Evolutionary conservation across 2,329 filamentous ascomycete genomes (phyloP).

Genomic region (Xylaria hypoxylon): DNA sequence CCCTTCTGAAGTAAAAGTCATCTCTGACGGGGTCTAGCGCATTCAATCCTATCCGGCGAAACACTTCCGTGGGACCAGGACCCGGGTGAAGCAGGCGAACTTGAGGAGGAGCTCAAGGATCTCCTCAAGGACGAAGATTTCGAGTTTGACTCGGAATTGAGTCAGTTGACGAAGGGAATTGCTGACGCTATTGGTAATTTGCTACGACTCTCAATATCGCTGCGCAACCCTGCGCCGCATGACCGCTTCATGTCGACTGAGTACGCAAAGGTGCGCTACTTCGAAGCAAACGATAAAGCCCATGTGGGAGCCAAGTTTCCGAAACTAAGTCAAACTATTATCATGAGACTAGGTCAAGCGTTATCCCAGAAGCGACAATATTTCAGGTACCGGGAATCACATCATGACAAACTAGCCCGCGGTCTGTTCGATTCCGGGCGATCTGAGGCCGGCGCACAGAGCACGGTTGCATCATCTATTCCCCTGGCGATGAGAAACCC

Average conservation of each 20-base stretch:
- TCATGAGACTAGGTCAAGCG: constrained; percentile 48
- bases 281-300: constrained; percentile 46
- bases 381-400: constrained; percentile 54
- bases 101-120: constrained; percentile 31
- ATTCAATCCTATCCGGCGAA: constrained; percentile 30
- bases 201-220: constrained; percentile 53
- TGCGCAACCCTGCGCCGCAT: constrained; percentile 53
- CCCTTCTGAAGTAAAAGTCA: neutral
- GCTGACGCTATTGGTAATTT: constrained; percentile 50
- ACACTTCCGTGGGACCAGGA: constrained; percentile 34
- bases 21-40: constrained; percentile 23
- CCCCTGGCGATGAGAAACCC: constrained; percentile 37
- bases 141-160: constrained; percentile 37
- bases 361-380: constrained; percentile 53
- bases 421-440: constrained; percentile 41
- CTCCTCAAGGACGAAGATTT: constrained; percentile 18
- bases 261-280: constrained; percentile 41
- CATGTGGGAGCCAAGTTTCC: constrained; percentile 52
- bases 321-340: constrained; percentile 24
- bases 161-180: constrained; percentile 40
- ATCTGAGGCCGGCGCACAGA: constrained; percentile 29
- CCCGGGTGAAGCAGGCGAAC: constrained; percentile 12
- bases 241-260: constrained; percentile 47
- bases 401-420: constrained; percentile 50
- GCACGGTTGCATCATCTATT: constrained; percentile 45